phyloP scores from a whole-genome alignment of 106 monocot species.

The Cymbidium sinense region DNA sequence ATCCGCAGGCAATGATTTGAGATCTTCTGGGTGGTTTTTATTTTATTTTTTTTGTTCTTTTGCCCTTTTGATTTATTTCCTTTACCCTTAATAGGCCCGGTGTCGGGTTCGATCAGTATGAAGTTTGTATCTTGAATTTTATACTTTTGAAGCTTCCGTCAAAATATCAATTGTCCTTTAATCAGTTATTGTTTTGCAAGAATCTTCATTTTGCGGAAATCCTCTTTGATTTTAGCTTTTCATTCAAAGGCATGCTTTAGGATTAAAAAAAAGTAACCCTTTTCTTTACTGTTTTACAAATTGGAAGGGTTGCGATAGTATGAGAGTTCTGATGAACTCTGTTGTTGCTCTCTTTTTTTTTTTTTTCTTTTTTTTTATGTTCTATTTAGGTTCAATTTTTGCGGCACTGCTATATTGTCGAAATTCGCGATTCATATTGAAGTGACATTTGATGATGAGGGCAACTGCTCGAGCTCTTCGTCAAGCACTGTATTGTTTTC shows the following conservation, averaged over 20 bases:
- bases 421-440: neutral
- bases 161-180: neutral
- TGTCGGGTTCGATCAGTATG: neutral
- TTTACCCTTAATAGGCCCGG: neutral
- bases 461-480: conserved; percentile 22
- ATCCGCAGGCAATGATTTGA: neutral
- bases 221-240: neutral
- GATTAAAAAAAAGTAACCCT: neutral
- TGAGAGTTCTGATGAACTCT: neutral
- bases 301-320: neutral
- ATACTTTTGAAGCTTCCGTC: neutral
- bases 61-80: neutral
- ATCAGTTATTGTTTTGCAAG: neutral
- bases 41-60: no score
- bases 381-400: neutral
- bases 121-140: neutral
- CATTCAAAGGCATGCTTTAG: neutral
- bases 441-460: conserved; percentile 23
- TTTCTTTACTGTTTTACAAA: neutral
- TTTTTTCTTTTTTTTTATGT: neutral
- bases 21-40: neutral
- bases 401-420: neutral
- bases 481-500: conserved; percentile 14
- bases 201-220: neutral
- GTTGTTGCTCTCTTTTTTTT: neutral